Evolutionary conservation across 148 eudicot genomes (phyloP), one percentile per base, ranked within the genome.

Genomic region (Persicaria tinctoria): DNA sequence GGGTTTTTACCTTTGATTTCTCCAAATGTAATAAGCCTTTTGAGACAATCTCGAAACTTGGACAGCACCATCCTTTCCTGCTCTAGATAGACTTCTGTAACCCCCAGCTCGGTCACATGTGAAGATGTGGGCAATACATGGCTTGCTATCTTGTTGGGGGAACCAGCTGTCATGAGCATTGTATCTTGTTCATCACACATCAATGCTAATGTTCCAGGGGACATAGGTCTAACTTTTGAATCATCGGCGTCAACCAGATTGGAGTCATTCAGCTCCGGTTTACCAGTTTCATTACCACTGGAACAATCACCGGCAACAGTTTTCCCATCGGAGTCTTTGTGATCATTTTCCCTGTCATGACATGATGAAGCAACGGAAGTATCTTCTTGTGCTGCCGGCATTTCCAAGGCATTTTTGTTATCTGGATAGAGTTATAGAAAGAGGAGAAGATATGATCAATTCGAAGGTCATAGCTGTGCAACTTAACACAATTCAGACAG

Each of bases 21-120:
- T 77, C 99, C 97, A 66, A 87, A 83, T 68, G 91, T 84, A 81
- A 95, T 87, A 75, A 95, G 89, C 80, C 83, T 86, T 82, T 92
- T 90, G 73, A 95, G 96, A 81, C 94, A 95, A 82, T 95, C 99
- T 62, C 97, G 89, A 76, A 92, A 88, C 79, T 89, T 92, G 51
- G 91, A 84, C 79, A 95, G 81, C 9, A 92, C 87, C 57, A 86
- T 87, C 79, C 87, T 83, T 82, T 95, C 99, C 81, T 95, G 98
- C 80, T 89, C 98, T 6, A 86, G 90, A 80, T 87, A 89, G 76
- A 84, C 78, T 73, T 92, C 94, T 5, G 87, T 77, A 77, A 76
- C 66, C 72, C 84, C 87, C 76, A 82, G 82, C 76, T 85, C 87
- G 49, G 87, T 85, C 82, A 81, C 73, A 50, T 86, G 89, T 11